These are phyloP conservation scores for Pilasporangium apinafurcum DNA, from an alignment of 352 stramenopile genomes.

Conservation along the genomic window DNA sequence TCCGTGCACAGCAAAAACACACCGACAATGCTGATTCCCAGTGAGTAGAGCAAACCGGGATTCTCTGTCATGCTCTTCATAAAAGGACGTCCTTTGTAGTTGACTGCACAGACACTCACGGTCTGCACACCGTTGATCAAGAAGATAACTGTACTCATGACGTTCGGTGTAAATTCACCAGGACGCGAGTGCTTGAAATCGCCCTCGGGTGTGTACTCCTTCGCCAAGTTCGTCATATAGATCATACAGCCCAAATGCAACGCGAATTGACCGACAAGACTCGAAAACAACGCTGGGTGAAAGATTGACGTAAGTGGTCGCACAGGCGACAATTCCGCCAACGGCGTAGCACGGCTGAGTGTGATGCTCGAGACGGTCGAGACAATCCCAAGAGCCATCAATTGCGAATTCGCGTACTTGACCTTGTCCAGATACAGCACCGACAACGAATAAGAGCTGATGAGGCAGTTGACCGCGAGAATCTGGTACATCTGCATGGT, in stretches of 20 bases:
- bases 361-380: constrained; percentile 81
- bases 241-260: constrained; percentile 95
- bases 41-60: constrained; percentile 91
- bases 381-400: constrained; percentile 87
- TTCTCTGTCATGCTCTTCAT: constrained; percentile 98
- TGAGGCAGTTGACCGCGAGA: constrained; percentile 97
- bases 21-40: constrained; percentile 78
- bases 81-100: constrained; percentile 98
- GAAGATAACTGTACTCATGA: constrained; percentile 98
- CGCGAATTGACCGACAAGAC: constrained; percentile 93
- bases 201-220: constrained; percentile 85
- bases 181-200: constrained; percentile 71
- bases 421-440: constrained; percentile 98
- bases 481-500: constrained; percentile 99
- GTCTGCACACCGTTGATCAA: constrained; percentile 92
- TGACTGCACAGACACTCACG: constrained; percentile 98
- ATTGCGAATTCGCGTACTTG: constrained; percentile 97
- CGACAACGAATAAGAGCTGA: constrained; percentile 97
- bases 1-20: constrained; percentile 91
- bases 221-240: constrained; percentile 86
- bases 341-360: constrained; percentile 89
- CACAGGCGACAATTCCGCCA: constrained; percentile 90
- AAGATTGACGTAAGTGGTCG: constrained; percentile 96
- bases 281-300: constrained; percentile 89
- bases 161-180: constrained; percentile 95